Conservation (phyloP, 192 early-diverging fungal species). For the Podochytrium sp. region DNA sequence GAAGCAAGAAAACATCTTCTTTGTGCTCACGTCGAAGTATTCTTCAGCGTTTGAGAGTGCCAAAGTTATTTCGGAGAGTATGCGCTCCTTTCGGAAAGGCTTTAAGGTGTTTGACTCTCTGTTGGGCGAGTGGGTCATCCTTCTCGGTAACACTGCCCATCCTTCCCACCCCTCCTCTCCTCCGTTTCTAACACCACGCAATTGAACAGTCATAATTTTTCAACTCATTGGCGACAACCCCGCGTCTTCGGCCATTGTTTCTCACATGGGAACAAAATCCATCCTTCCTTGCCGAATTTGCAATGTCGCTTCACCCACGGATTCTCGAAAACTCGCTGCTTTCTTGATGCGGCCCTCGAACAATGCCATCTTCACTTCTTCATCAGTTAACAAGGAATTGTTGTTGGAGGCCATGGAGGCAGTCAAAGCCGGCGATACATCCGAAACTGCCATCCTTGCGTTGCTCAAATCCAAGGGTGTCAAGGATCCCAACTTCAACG, state of each 20-base stretch:
- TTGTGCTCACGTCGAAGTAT: neutral
- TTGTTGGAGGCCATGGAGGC: neutral
- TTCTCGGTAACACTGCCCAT: neutral
- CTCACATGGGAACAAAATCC: neutral
- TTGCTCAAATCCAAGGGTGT: neutral
- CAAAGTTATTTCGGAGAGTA: neutral
- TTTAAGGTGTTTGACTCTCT: neutral
- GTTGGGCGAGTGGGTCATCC: neutral
- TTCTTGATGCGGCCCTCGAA: neutral
- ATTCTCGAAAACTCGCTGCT: neutral
- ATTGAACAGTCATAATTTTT: neutral
- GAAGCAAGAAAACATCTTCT: constrained; percentile 19
- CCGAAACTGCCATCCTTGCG: neutral
- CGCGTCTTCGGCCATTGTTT: neutral
- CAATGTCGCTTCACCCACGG: neutral
- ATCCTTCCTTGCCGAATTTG: neutral
- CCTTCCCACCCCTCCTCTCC: neutral
- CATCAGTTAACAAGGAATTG: neutral
- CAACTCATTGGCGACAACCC: constrained; percentile 1
- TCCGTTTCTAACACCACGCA: neutral
- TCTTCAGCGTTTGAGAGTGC: neutral
- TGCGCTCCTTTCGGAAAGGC: neutral
- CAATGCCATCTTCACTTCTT: neutral
- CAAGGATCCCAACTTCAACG: neutral
- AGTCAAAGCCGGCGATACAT: neutral